Conservation (phyloP, 345 rosid species). For the Mallotus nudiflorus region DNA sequence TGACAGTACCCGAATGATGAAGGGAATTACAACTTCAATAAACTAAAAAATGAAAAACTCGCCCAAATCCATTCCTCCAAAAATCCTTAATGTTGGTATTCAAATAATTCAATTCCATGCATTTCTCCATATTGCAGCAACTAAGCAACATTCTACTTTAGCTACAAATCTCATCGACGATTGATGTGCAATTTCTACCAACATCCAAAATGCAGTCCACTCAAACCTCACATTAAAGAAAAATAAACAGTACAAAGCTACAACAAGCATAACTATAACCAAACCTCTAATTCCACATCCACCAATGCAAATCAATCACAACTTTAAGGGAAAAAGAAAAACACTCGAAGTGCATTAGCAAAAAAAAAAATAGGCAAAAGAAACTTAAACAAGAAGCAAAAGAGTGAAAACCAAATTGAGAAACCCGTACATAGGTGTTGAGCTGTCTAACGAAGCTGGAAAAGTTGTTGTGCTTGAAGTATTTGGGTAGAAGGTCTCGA, state of each 20-base stretch:
- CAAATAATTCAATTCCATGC: background rate
- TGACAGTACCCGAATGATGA: no score
- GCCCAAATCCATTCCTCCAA: no score
- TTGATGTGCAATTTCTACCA: background rate
- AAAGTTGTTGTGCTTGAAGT: slow-evolving; percentile 91
- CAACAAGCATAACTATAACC: background rate
- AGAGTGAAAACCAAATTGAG: slow-evolving; percentile 1
- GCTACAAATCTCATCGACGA: slow-evolving; percentile 10
- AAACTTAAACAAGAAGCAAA: background rate
- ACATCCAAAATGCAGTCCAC: slow-evolving; percentile 1
- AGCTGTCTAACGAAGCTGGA: slow-evolving; percentile 91
- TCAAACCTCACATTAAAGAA: no score
- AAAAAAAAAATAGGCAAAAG: background rate
- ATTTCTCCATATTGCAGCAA: background rate
- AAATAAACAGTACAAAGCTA: no score
- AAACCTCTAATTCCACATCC: background rate
- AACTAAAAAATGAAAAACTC: background rate
- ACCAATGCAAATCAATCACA: background rate
- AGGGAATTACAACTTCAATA: background rate
- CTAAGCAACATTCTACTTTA: background rate
- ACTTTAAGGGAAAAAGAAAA: no score
- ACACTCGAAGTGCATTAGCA: no score
- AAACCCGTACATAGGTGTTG: slow-evolving; percentile 85
- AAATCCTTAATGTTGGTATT: no score
- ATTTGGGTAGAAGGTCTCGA: slow-evolving; percentile 72